Conservation (phyloP, 106 monocot species). For the Dioscorea zingiberensis region DNA sequence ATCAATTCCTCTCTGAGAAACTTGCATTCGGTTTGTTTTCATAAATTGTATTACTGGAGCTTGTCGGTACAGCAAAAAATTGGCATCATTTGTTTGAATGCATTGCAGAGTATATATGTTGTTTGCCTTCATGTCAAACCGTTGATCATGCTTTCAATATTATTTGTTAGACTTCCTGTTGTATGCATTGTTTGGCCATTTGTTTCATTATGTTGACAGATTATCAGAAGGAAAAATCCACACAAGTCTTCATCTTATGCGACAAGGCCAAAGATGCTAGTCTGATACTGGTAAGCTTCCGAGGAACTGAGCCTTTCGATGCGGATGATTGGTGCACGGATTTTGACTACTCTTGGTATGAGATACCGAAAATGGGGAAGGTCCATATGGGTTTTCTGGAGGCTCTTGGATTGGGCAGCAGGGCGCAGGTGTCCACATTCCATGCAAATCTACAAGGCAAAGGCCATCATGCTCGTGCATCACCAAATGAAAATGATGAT, state of each 20-base stretch:
- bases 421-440: slow-evolving; percentile 24
- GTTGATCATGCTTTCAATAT: neutral
- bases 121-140: no score
- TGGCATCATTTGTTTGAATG: no score
- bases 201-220: slow-evolving; percentile 13
- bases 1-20: no score
- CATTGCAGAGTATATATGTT: no score
- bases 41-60: no score
- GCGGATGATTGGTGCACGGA: slow-evolving; percentile 46
- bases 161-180: neutral
- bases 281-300: slow-evolving; percentile 36
- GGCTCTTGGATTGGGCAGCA: slow-evolving; percentile 37
- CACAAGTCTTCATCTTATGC: slow-evolving; percentile 52
- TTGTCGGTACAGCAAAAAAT: no score
- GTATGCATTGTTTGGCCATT: neutral
- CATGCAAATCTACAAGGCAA: slow-evolving; percentile 8
- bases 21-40: no score
- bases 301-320: slow-evolving; percentile 54
- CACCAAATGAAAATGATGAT: neutral
- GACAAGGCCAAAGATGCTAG: slow-evolving; percentile 35
- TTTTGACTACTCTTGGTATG: slow-evolving; percentile 53
- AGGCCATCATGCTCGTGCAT: neutral
- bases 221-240: slow-evolving; percentile 33
- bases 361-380: slow-evolving; percentile 35
- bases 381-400: slow-evolving; percentile 51